Evolutionary conservation across 768 basidiomycete genomes (phyloP).

Genomic region (Nidularia sp.): DNA sequence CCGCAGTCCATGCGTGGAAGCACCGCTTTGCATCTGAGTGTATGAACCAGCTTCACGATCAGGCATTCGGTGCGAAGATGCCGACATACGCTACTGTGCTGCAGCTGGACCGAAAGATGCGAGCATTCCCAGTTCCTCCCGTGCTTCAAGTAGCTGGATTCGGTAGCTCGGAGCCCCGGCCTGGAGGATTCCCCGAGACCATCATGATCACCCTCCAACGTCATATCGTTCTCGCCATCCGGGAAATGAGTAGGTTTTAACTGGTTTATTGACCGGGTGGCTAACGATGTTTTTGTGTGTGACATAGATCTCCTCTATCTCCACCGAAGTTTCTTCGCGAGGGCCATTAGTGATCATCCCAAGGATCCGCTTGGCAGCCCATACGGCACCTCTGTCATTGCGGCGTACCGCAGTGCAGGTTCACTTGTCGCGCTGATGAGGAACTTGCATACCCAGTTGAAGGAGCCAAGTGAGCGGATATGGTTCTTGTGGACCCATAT

Average conservation of each 20-base stretch:
- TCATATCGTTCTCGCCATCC: constrained; percentile 64
- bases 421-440: constrained; percentile 69
- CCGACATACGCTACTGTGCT: constrained; percentile 65
- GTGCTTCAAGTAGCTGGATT: constrained; percentile 67
- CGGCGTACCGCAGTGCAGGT: constrained; percentile 70
- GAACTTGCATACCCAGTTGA: constrained; percentile 61
- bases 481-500: constrained; percentile 63
- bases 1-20: constrained; percentile 63
- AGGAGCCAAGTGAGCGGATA: constrained; percentile 58
- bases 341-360: constrained; percentile 68
- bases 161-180: constrained; percentile 47
- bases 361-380: constrained; percentile 72
- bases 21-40: constrained; percentile 66
- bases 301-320: constrained; percentile 61
- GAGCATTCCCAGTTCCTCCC: constrained; percentile 64
- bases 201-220: constrained; percentile 56
- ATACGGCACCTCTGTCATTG: constrained; percentile 70
- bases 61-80: constrained; percentile 67
- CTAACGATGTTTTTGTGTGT: constrained; percentile 1
- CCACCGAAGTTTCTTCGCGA: constrained; percentile 71
- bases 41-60: constrained; percentile 66
- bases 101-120: constrained; percentile 64
- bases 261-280: background rate
- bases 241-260: constrained; percentile 58
- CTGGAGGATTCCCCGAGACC: constrained; percentile 42